A percentile compares a stretch with the other conserved stretches of the same genome.
These are phyloP conservation scores for Ochromonas danica DNA, from an alignment of 108 stramenopile species.

Conservation along the genomic window DNA sequence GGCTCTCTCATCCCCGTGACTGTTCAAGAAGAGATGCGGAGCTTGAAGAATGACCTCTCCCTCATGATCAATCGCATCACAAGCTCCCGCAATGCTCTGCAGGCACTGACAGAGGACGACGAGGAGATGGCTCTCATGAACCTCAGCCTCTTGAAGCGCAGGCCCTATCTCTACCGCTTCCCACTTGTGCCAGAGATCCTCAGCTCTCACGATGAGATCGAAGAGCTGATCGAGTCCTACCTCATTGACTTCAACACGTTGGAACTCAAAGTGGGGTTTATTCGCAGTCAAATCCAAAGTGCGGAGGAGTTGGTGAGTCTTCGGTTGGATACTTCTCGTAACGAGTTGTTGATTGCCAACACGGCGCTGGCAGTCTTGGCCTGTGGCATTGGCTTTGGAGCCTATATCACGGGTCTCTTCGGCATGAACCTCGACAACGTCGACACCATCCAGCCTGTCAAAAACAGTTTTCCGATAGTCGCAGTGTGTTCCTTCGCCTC, in stretches of 20 bases:
- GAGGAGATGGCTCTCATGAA: slow-evolving; percentile 36
- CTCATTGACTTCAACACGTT: slow-evolving; percentile 11
- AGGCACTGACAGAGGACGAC: slow-evolving; percentile 25
- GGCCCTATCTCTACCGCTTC: slow-evolving; percentile 3
- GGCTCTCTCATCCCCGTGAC: neutral
- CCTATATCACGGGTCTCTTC: slow-evolving; percentile 13
- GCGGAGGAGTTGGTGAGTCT: neutral
- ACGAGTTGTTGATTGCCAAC: slow-evolving; percentile 21
- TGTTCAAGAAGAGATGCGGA: slow-evolving; percentile 21
- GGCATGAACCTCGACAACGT: slow-evolving; percentile 34
- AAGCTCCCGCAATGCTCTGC: neutral
- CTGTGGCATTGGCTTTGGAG: slow-evolving; percentile 8
- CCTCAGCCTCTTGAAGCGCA: neutral
- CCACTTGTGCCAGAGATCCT: neutral
- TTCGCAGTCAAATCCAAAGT: neutral
- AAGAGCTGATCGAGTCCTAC: neutral
- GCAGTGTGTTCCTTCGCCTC: neutral
- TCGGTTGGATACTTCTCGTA: neutral
- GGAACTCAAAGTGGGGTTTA: neutral
- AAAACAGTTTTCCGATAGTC: neutral
- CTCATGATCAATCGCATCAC: neutral
- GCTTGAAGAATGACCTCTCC: neutral
- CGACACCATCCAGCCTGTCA: neutral
- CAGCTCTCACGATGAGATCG: neutral
- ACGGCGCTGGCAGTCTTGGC: neutral